A percentile compares a stretch with the other conserved stretches of the same genome.
phyloP scores from a whole-genome alignment of 768 basidiomycete genomes.

The Kwoniella dendrophila region DNA sequence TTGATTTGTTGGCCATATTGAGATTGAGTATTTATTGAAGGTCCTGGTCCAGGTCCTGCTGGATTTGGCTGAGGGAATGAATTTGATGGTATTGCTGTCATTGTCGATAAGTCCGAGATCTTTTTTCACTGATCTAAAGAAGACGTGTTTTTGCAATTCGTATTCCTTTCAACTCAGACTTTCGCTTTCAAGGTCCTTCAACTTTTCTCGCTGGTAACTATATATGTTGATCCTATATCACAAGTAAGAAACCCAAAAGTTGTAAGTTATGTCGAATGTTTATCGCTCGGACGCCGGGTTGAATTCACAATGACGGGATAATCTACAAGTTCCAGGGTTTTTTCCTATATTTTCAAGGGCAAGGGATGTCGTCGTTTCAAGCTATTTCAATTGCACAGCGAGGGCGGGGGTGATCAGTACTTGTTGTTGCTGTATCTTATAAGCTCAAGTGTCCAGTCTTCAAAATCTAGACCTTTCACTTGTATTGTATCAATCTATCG shows the following conservation, averaged over 20 bases:
- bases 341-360: neutral
- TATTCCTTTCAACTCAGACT: too few species aligned
- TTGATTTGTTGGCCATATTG: slow-evolving; percentile 10
- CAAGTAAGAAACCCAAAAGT: too few species aligned
- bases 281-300: slow-evolving; percentile 4
- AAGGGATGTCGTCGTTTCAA: neutral
- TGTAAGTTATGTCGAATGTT: too few species aligned
- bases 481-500: too few species aligned
- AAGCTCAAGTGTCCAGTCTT: neutral
- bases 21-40: slow-evolving; percentile 6
- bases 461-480: slow-evolving; percentile 4
- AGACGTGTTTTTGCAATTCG: too few species aligned
- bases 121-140: too few species aligned
- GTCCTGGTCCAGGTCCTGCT: neutral
- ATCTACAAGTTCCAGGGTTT: neutral
- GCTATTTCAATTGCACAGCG: slow-evolving; percentile 6
- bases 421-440: too few species aligned
- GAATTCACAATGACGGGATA: slow-evolving; percentile 2
- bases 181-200: too few species aligned
- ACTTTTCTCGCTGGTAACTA: too few species aligned
- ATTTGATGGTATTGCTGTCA: slow-evolving; percentile 9
- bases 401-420: too few species aligned
- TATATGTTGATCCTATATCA: too few species aligned
- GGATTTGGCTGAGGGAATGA: slow-evolving; percentile 4
- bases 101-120: too few species aligned